A percentile compares a stretch with the other conserved stretches of the same genome.
These are phyloP conservation scores for Allantophomopsis lycopodina DNA, from an alignment of 2,329 filamentous ascomycete species.

Conservation along the genomic window DNA sequence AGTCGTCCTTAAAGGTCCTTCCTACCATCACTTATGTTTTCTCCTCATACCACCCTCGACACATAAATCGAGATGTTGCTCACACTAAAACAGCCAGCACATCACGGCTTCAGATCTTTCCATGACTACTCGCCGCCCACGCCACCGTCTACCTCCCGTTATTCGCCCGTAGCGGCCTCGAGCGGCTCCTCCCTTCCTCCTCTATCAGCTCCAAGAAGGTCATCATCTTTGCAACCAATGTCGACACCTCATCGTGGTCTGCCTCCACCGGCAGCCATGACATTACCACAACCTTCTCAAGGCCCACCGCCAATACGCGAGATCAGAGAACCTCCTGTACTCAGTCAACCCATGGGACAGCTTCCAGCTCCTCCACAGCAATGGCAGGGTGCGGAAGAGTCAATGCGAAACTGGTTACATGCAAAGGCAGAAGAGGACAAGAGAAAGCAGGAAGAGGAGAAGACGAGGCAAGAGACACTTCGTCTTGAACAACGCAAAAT, in stretches of 20 bases:
- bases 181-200: slow-evolving; percentile 18
- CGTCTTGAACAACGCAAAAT: slow-evolving; percentile 60
- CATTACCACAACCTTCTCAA: slow-evolving; percentile 29
- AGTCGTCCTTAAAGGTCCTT: slow-evolving; percentile 10
- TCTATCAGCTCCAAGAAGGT: slow-evolving; percentile 23
- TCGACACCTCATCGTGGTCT: slow-evolving; percentile 56
- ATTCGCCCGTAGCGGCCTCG: slow-evolving; percentile 22
- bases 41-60: slow-evolving; percentile 14
- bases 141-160: slow-evolving; percentile 24
- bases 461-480: slow-evolving; percentile 44
- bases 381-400: slow-evolving; percentile 55
- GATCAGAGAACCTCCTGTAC: neutral
- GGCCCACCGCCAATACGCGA: slow-evolving; percentile 21
- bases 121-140: slow-evolving; percentile 30
- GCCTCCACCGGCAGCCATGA: slow-evolving; percentile 55
- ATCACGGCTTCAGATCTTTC: slow-evolving; percentile 29
- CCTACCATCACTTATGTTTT: slow-evolving; percentile 13
- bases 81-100: slow-evolving; percentile 31
- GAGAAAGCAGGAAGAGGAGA: slow-evolving; percentile 62
- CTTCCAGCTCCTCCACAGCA: slow-evolving; percentile 50
- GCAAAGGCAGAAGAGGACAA: slow-evolving; percentile 64
- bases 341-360: slow-evolving; percentile 29
- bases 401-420: slow-evolving; percentile 57
- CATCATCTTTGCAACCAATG: slow-evolving; percentile 43
- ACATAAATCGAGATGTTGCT: slow-evolving; percentile 30